A percentile compares a stretch with the other conserved stretches of the same genome.
phyloP scores from a whole-genome alignment of 306 rosid genomes.

The Glycyrrhiza uralensis region DNA sequence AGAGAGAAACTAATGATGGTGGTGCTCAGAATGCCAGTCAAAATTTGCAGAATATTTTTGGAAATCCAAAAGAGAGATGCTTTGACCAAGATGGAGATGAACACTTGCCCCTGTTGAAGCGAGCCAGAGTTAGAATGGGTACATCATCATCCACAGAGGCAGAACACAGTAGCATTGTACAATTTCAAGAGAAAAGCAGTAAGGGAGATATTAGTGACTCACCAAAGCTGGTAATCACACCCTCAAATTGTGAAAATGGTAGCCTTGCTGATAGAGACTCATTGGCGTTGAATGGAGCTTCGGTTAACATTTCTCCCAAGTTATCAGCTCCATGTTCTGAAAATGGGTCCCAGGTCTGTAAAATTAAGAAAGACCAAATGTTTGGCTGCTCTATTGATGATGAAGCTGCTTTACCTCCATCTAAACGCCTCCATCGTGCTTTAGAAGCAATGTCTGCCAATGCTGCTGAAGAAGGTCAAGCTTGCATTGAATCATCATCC shows the following conservation, averaged over 20 bases:
- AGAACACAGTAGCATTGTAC: slow-evolving; percentile 40
- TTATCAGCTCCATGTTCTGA: slow-evolving; percentile 40
- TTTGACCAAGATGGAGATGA: slow-evolving; percentile 77
- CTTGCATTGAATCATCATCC: slow-evolving; percentile 40
- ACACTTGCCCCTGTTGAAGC: slow-evolving; percentile 88
- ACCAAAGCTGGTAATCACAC: slow-evolving; percentile 26
- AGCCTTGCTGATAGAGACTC: slow-evolving; percentile 40
- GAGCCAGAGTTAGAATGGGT: slow-evolving; percentile 96
- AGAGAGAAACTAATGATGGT: slow-evolving; percentile 45
- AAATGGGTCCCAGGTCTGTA: slow-evolving; percentile 50
- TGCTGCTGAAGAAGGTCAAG: slow-evolving; percentile 70
- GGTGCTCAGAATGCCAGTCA: slow-evolving; percentile 45
- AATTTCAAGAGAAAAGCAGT: slow-evolving; percentile 42
- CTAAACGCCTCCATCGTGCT: slow-evolving; percentile 97
- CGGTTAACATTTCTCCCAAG: slow-evolving; percentile 38
- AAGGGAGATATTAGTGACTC: slow-evolving; percentile 39
- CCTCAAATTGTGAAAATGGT: slow-evolving; percentile 42
- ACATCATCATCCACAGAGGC: slow-evolving; percentile 46
- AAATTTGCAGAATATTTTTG: slow-evolving; percentile 46
- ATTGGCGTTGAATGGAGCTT: slow-evolving; percentile 24
- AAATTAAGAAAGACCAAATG: slow-evolving; percentile 56
- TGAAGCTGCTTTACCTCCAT: slow-evolving; percentile 93
- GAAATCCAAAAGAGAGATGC: slow-evolving; percentile 39
- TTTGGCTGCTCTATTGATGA: slow-evolving; percentile 59
- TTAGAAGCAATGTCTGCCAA: slow-evolving; percentile 98